Base-by-base conservation (phyloP, 805 yeast species). In the Metschnikowia hibisci region DNA sequence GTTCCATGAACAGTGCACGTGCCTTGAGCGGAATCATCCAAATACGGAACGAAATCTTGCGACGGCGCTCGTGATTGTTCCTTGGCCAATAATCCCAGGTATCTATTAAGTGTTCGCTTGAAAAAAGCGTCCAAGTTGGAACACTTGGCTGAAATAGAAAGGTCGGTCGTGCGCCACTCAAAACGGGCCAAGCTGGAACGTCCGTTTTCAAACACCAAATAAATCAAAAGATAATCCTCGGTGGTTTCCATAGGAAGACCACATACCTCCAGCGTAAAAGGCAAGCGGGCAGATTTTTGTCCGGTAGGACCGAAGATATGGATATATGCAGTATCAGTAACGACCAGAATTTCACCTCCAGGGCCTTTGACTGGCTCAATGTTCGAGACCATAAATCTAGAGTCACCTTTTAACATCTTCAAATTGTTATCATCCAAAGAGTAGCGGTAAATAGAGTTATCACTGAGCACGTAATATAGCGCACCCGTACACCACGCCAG, bases 11-110 rank as follows among this genome's bases (percentile, higher is more conserved):
- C 32, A 2, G 26, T 47, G 20, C 64, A 55, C 20, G 52, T 50
- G 1, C 69, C 70, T 28, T 60, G 69, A 6, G 54, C 44, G 3
- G 47, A 45, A 6, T 54, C 56, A 25, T 50, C 53, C 26, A 62
- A 50, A 36, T 53, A 58, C 23, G 47, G 43, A 43, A 48, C 46
- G 18, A 52, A 52, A 3, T 41, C 45, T 25, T 34, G 37, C 4
- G 48, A 44, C 29, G 46, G 52, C 1, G 54, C 53, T 25, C 46
- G 47, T 33, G 38, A 35, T 23, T 46, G 54, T 18, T 52, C 56
- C 25, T 41, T 44, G 12, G 45, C 37, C 8, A 42, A 30, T n/a
- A 31, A 15, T 9, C 40, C 42, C 20, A 46, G 53, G 31, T 44
- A 50, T 18, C 39, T 54, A 41, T 55, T 51, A 15, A 63, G 44